Percentiles rank a stretch among this genome's conserved stretches.
phyloP scores from a whole-genome alignment of 106 monocot genomes.

The Platanthera guangdongensis region DNA sequence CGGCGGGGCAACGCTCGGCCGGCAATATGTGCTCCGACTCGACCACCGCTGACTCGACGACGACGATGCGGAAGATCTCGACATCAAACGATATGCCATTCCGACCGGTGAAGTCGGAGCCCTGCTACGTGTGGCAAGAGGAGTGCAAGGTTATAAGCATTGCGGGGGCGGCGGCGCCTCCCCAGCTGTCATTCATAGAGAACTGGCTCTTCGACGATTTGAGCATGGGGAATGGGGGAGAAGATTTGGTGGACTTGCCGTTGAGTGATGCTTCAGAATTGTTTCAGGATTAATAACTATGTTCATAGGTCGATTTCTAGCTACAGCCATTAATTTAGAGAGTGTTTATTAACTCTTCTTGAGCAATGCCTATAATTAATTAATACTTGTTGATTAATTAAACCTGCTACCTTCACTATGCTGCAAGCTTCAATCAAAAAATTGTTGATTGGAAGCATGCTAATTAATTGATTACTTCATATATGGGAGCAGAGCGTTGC shows the following conservation, averaged over 20 bases:
- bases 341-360: too few relatives aligned
- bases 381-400: not conserved
- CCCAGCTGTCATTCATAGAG: slow-evolving; percentile 26
- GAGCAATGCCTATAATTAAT: too few relatives aligned
- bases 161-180: not conserved
- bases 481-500: not conserved
- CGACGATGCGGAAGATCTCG: not conserved
- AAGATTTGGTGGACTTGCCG: slow-evolving; percentile 8
- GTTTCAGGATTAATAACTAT: not conserved
- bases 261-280: slow-evolving; percentile 7
- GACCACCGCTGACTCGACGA: not conserved
- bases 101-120: slow-evolving; percentile 6
- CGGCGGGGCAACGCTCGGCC: not conserved
- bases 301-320: too few relatives aligned
- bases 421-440: not conserved
- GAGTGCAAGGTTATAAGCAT: slow-evolving; percentile 12
- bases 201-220: slow-evolving; percentile 39
- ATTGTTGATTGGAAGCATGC: too few relatives aligned
- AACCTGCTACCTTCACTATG: not conserved
- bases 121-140: not conserved
- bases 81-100: not conserved
- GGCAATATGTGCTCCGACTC: slow-evolving; percentile 1
- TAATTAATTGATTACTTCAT: not conserved
- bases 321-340: too few relatives aligned
- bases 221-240: slow-evolving; percentile 12